phyloP scores from a whole-genome alignment of 2,329 filamentous ascomycete species.

The Penicillium griseofulvum region DNA sequence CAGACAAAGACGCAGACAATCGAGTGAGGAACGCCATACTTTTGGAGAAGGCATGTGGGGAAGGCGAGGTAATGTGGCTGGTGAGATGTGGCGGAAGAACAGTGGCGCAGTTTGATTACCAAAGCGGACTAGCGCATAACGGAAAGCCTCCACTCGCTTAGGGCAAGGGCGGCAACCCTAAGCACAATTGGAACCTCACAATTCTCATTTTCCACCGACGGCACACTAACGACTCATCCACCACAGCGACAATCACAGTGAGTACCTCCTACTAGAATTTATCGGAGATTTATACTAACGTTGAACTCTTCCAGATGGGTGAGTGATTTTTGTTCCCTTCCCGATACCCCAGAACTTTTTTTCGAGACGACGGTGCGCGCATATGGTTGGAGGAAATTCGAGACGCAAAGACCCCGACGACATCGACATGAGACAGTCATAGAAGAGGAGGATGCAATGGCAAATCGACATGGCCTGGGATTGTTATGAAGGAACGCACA shows the following conservation, averaged over 20 bases:
- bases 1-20: not conserved
- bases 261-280: conserved; percentile 25
- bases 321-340: conserved; percentile 45
- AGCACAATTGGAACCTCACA: conserved; percentile 41
- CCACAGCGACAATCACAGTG: conserved; percentile 56
- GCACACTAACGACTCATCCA: conserved; percentile 42
- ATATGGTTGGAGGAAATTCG: conserved; percentile 27
- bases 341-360: conserved; percentile 23
- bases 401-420: conserved; percentile 12
- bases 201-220: conserved; percentile 39
- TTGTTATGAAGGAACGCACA: conserved; percentile 4
- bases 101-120: conserved; percentile 1
- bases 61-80: conserved; percentile 11
- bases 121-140: conserved; percentile 29
- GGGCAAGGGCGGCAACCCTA: conserved; percentile 47
- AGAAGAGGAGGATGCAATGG: conserved; percentile 4
- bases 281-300: conserved; percentile 27
- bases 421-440: conserved; percentile 1
- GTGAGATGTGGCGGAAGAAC: not conserved
- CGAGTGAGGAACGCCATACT: conserved; percentile 3
- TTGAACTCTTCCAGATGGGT: conserved; percentile 56
- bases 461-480: not conserved
- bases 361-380: conserved; percentile 33
- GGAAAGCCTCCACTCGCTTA: conserved; percentile 37
- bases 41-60: conserved; percentile 13